Percentiles rank a stretch among this genome's conserved stretches.
phyloP scores from a whole-genome alignment of 2,329 filamentous ascomycete species.

The Ophiostoma novo-ulmi region DNA sequence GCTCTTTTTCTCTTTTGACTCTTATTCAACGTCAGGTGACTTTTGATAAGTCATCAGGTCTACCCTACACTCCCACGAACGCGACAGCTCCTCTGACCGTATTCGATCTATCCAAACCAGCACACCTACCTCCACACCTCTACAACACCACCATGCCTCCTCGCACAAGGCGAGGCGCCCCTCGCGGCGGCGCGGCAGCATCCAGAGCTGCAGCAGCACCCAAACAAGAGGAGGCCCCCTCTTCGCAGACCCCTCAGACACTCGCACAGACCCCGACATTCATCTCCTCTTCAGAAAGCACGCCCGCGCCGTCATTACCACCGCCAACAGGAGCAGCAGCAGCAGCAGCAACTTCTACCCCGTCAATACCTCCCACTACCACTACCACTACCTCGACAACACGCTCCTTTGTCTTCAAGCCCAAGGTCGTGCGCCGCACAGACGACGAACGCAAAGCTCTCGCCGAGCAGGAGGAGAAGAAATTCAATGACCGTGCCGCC shows the following conservation, averaged over 20 bases:
- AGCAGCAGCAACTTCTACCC: constrained; percentile 9
- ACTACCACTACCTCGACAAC: constrained; percentile 3
- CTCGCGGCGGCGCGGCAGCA: constrained; percentile 20
- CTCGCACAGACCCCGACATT: neutral
- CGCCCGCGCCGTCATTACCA: neutral
- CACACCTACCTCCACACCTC: neutral
- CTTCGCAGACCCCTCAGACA: neutral
- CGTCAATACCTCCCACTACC: constrained; percentile 12
- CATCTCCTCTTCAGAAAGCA: constrained; percentile 14
- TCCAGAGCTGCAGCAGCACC: constrained; percentile 15
- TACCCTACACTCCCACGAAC: neutral
- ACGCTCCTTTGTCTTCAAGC: constrained; percentile 32
- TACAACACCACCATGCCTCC: constrained; percentile 20
- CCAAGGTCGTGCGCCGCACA: constrained; percentile 34
- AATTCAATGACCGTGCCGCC: constrained; percentile 32
- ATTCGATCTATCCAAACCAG: neutral
- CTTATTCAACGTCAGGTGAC: neutral
- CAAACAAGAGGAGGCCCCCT: neutral
- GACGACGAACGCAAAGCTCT: constrained; percentile 37
- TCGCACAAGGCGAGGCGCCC: constrained; percentile 24
- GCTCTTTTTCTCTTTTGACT: neutral
- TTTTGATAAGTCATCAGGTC: neutral
- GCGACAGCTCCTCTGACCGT: neutral
- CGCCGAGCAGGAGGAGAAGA: constrained; percentile 35
- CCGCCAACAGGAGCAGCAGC: constrained; percentile 10